Conservation (phyloP, 768 basidiomycete genomes). For the Wakefieldia striispora region DNA sequence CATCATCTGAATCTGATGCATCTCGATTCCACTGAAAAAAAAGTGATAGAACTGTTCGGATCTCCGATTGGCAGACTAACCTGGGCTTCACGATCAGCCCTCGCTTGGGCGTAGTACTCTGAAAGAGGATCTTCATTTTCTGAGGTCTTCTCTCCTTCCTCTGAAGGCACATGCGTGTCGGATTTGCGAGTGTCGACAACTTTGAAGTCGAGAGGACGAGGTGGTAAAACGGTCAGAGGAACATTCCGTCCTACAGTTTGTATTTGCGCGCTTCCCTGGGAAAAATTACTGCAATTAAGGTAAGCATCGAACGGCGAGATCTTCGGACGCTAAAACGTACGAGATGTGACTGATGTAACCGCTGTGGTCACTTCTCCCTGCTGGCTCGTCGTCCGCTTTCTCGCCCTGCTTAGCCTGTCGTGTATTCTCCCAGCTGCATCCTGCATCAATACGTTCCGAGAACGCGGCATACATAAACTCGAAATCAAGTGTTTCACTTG, state of each 20-base stretch:
- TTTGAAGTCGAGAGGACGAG: slow-evolving; percentile 21
- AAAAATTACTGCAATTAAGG: slow-evolving; percentile 34
- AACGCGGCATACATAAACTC: slow-evolving; percentile 50
- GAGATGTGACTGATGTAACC: slow-evolving; percentile 47
- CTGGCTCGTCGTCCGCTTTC: not conserved
- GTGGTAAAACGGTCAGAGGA: slow-evolving; percentile 23
- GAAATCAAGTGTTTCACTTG: slow-evolving; percentile 28
- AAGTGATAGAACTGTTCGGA: not conserved
- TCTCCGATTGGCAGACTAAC: slow-evolving; percentile 28
- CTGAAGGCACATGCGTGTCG: not conserved
- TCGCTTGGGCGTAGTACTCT: slow-evolving; percentile 61
- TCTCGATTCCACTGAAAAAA: slow-evolving; percentile 33
- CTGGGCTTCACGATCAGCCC: slow-evolving; percentile 42
- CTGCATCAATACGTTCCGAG: slow-evolving; percentile 45
- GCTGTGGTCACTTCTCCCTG: slow-evolving; percentile 3
- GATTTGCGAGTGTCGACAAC: not conserved
- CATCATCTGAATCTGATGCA: slow-evolving; percentile 36
- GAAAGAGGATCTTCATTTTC: slow-evolving; percentile 53
- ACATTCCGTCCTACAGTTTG: not conserved
- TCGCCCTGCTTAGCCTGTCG: slow-evolving; percentile 1
- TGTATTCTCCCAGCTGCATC: slow-evolving; percentile 24
- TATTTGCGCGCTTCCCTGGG: slow-evolving; percentile 27
- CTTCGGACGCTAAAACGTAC: slow-evolving; percentile 32
- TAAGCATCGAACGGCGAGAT: slow-evolving; percentile 9
- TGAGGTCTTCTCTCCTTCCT: not conserved